Base-by-base conservation (phyloP, 1,284 basidiomycete genomes). In the Cystobasidium slooffiae region DNA sequence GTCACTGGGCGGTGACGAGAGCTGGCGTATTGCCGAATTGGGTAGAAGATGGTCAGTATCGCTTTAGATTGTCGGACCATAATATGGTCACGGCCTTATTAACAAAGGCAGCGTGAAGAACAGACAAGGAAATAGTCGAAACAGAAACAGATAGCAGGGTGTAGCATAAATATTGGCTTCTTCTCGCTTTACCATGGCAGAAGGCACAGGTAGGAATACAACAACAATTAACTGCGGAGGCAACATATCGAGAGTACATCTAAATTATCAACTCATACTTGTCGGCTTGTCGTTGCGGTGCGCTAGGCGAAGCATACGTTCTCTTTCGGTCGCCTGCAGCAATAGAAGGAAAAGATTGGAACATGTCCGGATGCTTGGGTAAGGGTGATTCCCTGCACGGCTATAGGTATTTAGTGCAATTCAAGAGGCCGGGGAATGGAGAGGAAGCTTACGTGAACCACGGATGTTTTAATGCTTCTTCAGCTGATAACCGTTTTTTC, bases 361-460 rank as follows among this genome's bases (percentile, higher is more conserved):
- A 99, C 68, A 96, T 85, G 80, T 97, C 94, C n/a, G 94, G 93
- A 82, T 99, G 96, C 80, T 99, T 98, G 0, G 97, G 96, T 51
- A 91, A 83, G 0, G 97, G 97, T 0, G 92, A 90, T 83, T 99
- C 97, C 5, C 93, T 95, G 79, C 20, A 53, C 1, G 18, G 16
- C n/a, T 6, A 46, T 31, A 37, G 47, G 69, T 69, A 44, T 69
- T 66, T 70, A 14, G 10, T 8, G 47, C 16, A 22, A 18, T 37
- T 51, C 69, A 51, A 46, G 3, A n/a, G 8, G 47, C 20, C 39
- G 16, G 41, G n/a, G 46, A 24, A 31, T 22, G 47, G n/a, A 39
- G 55, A 43, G 37, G 41, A 18, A 14, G 85, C 88, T 68, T 74
- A 94, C 94, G 84, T 88, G 82, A 99, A 99, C 82, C 95, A 99